A percentile compares a stretch with the other conserved stretches of the same genome.
Conservation (phyloP, 768 basidiomycete genomes). For the Exsudoporus frostii region DNA sequence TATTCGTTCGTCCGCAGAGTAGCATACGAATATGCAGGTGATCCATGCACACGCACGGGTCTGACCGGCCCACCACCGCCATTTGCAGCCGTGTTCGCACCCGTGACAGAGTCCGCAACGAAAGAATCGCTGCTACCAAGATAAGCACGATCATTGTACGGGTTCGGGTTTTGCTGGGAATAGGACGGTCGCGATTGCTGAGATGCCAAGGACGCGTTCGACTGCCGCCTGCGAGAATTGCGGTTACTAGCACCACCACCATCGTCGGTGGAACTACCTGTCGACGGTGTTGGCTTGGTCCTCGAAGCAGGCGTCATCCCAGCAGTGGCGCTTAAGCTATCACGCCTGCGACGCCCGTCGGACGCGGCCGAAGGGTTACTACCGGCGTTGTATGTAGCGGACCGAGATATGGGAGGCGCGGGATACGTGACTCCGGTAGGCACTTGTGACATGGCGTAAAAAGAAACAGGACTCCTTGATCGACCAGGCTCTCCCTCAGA, state of each 20-base stretch:
- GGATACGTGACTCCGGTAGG: conserved; percentile 27
- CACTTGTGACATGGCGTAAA: conserved; percentile 27
- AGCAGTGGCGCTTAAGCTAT: conserved; percentile 21
- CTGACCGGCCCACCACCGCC: conserved; percentile 20
- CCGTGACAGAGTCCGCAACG: conserved; percentile 25
- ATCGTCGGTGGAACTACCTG: conserved; percentile 9
- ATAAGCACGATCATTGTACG: conserved; percentile 28
- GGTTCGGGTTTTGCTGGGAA: conserved; percentile 18
- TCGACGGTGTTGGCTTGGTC: conserved; percentile 10
- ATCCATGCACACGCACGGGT: conserved; percentile 16
- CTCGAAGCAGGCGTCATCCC: conserved; percentile 25
- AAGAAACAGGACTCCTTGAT: conserved; percentile 20
- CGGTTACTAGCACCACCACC: conserved; percentile 1
- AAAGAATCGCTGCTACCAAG: conserved; percentile 28
- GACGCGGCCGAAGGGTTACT: conserved; percentile 22
- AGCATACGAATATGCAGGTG: conserved; percentile 20
- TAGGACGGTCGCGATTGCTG: conserved; percentile 15
- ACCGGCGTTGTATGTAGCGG: conserved; percentile 7
- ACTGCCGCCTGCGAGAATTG: conserved; percentile 18
- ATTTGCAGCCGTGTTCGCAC: conserved; percentile 25
- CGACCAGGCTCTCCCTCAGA: conserved; percentile 22
- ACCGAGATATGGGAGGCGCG: conserved; percentile 28
- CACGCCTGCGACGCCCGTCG: conserved; percentile 25
- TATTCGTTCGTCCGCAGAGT: conserved; percentile 15
- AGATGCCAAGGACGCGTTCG: conserved; percentile 24